Base-by-base conservation (phyloP, 2,329 filamentous ascomycete species). In the Pseudogymnoascus sp. region DNA sequence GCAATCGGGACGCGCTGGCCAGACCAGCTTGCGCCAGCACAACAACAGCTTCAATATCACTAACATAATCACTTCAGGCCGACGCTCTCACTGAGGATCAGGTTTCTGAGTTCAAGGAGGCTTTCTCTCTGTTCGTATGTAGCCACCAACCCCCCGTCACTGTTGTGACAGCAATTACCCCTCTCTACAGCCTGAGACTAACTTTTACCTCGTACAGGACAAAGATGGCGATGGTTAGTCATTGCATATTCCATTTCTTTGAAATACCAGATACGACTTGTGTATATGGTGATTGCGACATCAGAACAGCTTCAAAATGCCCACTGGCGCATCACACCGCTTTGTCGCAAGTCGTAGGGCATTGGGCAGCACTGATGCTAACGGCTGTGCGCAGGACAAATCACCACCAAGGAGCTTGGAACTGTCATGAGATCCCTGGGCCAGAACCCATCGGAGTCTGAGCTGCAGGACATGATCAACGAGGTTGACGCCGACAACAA, bases 91-190 rank as follows among this genome's bases (percentile, higher is more conserved):
- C 95, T 73, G 95, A 99, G 85, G 95, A 99, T 83, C 95, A 99
- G 86, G 95, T 99, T 78, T 97, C 95, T 77, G 95, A 99, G 84
- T 99, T 97, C 85, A 99, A 97, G 90, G 95, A 99, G 84, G 95
- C 95, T 63, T 99, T 99, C 83, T 99, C 95, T 78, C 91, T 99
- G 70, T 99, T 99, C 81, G 95, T 99, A 89, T 89, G 95, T 88
- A 63, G 40, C 23, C 12, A 25, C 31, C 36, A 59, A 25, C 60
- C 66, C 66, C 64, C 63, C 67, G 65, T 68, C 67, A 59, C 64
- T 66, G 46, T 62, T 31, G 31, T 25, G 28, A 64, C 56, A 65
- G 80, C 23, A 23, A 53, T 56, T 61, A 36, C 10, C 42, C 40
- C 34, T 36, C 60, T 34, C 59, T 60, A 66, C 11, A 62, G 36